Evolutionary conservation across 306 rosid genomes (phyloP).

Genomic region (Rosa lucieae): DNA sequence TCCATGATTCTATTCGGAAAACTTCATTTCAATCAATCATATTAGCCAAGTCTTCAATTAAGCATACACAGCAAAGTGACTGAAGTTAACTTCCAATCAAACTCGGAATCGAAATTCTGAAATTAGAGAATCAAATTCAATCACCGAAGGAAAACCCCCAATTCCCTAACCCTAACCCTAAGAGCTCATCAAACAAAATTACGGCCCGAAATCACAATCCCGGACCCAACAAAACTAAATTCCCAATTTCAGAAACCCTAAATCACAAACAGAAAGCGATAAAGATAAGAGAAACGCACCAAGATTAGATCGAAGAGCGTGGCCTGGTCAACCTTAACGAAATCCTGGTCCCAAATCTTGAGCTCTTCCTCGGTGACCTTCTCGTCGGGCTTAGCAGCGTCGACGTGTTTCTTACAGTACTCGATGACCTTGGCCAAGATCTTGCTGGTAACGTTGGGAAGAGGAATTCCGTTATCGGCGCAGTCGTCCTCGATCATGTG

Average conservation of each 20-base stretch:
- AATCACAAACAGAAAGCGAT: too few relatives aligned
- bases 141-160: neutral
- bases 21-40: neutral
- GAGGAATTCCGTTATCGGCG: constrained; percentile 66
- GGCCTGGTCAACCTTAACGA: constrained; percentile 75
- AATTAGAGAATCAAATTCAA: neutral
- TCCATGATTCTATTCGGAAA: too few relatives aligned
- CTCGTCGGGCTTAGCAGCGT: constrained; percentile 42
- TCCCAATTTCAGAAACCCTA: neutral
- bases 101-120: neutral
- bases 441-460: constrained; percentile 74
- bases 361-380: constrained; percentile 53
- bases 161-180: neutral
- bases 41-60: too few relatives aligned
- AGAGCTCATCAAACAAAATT: neutral
- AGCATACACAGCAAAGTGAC: neutral
- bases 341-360: constrained; percentile 64
- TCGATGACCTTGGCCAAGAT: constrained; percentile 81
- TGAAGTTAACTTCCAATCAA: neutral
- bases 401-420: constrained; percentile 73
- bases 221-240: neutral
- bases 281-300: constrained; percentile 28
- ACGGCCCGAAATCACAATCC: neutral
- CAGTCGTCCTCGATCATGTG: constrained; percentile 76
- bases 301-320: constrained; percentile 75